Evolutionary conservation across 176 grass and related monocot species (phyloP), one percentile per base, ranked within the genome.

Genomic region (Zoysia japonica): DNA sequence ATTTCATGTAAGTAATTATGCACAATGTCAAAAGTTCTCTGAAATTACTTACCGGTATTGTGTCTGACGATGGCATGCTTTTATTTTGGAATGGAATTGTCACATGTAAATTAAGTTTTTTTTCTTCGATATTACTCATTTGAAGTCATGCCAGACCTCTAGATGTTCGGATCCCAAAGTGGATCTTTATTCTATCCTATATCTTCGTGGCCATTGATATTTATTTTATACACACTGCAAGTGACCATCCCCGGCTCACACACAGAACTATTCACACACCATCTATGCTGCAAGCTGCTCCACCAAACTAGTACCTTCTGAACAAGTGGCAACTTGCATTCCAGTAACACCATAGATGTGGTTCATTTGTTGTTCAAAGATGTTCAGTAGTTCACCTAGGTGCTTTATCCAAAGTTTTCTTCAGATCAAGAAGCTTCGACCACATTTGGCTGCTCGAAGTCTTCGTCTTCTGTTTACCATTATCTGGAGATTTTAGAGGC

Each of bases 391-490:
- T 75, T 84, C 79, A 87, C 0, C 46, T 84, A 43, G 77, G 40
- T 63, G 85, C 53, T 35, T 74, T 82, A 37, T 85, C 85, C 42
- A 90, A 65, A 63, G 44, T 68, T 83, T 82, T 86, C 80, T 86
- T 94, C 5, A 94, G 80, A 63, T 91, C 92, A 49, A 94, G 77
- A 54, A 94, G 87, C 73, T 88, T 87, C 15, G 71, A 82, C 84
- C 89, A 91, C 5, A 78, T 82, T 82, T 83, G 70, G 50, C 68
- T 78, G 50, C 64, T 78, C 41, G 75, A 66, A 47, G 55, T 20
- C 48, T 49, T 84, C 64, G 82, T 86, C 83, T 65, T 86, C 78
- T 57, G 51, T 37, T 46, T 56, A 57, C 81, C 75, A 17, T 37
- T 70, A 87, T 78, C 88, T 89, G 72, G 7, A 15, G 16, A 82